These are phyloP conservation scores for Pythium insidiosum DNA, from an alignment of 352 stramenopile genomes.

Conservation along the genomic window DNA sequence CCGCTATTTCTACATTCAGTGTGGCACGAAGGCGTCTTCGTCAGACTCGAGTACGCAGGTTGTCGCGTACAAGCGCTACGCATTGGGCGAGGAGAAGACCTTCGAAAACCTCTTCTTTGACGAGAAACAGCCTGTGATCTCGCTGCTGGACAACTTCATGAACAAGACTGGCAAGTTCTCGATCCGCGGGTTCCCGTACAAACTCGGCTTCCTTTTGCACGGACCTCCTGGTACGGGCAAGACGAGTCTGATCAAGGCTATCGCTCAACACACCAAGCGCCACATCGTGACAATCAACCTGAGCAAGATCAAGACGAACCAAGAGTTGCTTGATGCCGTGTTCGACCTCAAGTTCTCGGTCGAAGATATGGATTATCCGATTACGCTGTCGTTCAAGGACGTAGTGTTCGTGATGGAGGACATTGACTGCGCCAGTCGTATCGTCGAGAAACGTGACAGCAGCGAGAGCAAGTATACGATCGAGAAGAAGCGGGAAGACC, in stretches of 20 bases:
- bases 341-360: constrained; percentile 44
- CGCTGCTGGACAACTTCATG: constrained; percentile 53
- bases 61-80: constrained; percentile 49
- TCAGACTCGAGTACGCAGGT: constrained; percentile 7
- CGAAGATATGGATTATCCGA: constrained; percentile 27
- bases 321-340: constrained; percentile 53
- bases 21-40: constrained; percentile 6
- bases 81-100: constrained; percentile 67
- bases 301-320: constrained; percentile 48
- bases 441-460: constrained; percentile 20
- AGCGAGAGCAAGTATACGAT: constrained; percentile 1
- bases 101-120: constrained; percentile 79
- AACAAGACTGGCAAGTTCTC: constrained; percentile 62
- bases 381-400: constrained; percentile 45
- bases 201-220: constrained; percentile 72
- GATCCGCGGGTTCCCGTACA: constrained; percentile 82
- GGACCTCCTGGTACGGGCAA: constrained; percentile 80
- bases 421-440: constrained; percentile 46
- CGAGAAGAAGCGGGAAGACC: not conserved
- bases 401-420: constrained; percentile 78
- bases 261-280: constrained; percentile 57
- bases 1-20: constrained; percentile 37
- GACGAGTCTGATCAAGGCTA: constrained; percentile 77
- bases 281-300: constrained; percentile 58
- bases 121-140: constrained; percentile 51